Evolutionary conservation across 192 early-diverging fungal species (phyloP).

Genomic region (Backusella tuberculispora): DNA sequence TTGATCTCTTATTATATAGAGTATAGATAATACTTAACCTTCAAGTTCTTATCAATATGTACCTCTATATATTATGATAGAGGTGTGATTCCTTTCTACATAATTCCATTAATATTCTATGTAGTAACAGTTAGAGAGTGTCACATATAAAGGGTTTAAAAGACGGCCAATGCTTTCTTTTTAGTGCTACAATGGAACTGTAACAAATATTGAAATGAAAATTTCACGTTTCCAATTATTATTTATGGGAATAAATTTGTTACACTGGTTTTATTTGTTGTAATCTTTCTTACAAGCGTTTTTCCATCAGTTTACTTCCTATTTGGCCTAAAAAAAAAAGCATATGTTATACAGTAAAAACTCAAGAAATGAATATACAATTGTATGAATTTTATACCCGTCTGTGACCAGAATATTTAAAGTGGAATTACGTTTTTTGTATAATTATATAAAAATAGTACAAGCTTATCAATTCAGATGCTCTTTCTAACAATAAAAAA

Average conservation of each 20-base stretch:
- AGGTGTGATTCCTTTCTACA: background rate
- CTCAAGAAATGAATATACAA: too few relatives aligned
- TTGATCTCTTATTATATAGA: background rate
- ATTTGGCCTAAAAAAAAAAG: too few relatives aligned
- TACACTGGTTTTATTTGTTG: background rate
- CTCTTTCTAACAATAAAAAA: too few relatives aligned
- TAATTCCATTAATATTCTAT: background rate
- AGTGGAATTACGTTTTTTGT: too few relatives aligned
- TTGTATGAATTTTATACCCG: too few relatives aligned
- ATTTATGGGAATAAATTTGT: background rate
- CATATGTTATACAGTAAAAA: too few relatives aligned
- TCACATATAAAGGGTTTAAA: background rate
- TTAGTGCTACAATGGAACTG: background rate
- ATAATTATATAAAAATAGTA: too few relatives aligned
- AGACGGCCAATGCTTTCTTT: constrained; percentile 2
- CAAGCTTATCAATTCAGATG: too few relatives aligned
- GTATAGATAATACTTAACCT: background rate
- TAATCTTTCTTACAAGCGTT: too few relatives aligned
- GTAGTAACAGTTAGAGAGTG: background rate
- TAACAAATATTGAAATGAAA: constrained; percentile 3
- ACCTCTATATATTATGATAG: background rate
- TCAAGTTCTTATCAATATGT: background rate
- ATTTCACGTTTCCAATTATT: background rate
- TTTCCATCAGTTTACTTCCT: too few relatives aligned
- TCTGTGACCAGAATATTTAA: too few relatives aligned